phyloP scores from a whole-genome alignment of 768 basidiomycete species.

The Gelatoporia subvermispora region DNA sequence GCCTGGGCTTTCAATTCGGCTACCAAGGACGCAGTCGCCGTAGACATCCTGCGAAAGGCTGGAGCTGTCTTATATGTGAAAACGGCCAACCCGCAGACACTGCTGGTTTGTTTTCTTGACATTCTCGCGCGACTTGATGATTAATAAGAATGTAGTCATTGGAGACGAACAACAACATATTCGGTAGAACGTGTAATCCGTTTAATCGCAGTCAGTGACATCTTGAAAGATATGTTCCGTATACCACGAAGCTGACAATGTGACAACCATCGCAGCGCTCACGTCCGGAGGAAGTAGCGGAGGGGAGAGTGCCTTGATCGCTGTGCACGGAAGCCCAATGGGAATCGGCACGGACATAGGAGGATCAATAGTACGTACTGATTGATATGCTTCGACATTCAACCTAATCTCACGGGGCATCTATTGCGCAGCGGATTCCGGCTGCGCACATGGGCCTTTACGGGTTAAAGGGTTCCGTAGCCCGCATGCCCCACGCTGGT shows the following conservation, averaged over 20 bases:
- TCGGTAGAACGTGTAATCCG: slow-evolving; percentile 39
- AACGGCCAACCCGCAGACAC: slow-evolving; percentile 87
- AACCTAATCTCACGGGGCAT: not conserved
- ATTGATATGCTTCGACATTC: slow-evolving; percentile 1
- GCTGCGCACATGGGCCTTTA: slow-evolving; percentile 76
- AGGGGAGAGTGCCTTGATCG: slow-evolving; percentile 80
- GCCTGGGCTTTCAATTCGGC: slow-evolving; percentile 63
- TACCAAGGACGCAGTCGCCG: slow-evolving; percentile 38
- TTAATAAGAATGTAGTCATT: slow-evolving; percentile 33
- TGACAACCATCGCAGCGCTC: slow-evolving; percentile 17
- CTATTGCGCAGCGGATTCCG: slow-evolving; percentile 55
- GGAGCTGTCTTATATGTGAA: slow-evolving; percentile 85
- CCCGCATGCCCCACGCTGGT: slow-evolving; percentile 47
- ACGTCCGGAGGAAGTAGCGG: slow-evolving; percentile 76
- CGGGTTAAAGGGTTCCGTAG: slow-evolving; percentile 61
- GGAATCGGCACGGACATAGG: slow-evolving; percentile 87
- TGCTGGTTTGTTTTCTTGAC: slow-evolving; percentile 33
- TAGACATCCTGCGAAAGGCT: slow-evolving; percentile 43
- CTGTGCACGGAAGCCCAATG: slow-evolving; percentile 72
- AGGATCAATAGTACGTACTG: slow-evolving; percentile 51
- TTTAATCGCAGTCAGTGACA: slow-evolving; percentile 35
- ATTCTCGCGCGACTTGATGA: not conserved
- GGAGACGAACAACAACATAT: slow-evolving; percentile 50
- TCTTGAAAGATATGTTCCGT: not conserved
- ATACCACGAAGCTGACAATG: not conserved